Percentiles rank a stretch among this genome's conserved stretches.
phyloP scores from a whole-genome alignment of 306 rosid species.

The Carpinus viminea region DNA sequence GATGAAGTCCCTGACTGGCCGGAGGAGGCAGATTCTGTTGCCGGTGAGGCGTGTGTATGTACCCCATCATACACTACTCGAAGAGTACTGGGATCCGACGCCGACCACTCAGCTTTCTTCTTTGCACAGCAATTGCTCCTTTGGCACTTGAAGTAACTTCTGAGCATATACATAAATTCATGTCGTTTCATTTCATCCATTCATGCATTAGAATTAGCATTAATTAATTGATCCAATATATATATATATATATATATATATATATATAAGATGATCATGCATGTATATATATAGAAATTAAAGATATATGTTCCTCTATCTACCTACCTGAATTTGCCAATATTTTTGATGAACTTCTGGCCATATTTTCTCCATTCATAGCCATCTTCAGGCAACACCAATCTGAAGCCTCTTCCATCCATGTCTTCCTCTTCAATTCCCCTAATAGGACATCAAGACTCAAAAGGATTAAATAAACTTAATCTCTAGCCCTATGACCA shows the following conservation, averaged over 20 bases:
- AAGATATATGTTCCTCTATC: no score
- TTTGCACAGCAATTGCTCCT: neutral
- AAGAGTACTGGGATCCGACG: neutral
- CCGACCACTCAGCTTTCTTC: conserved; percentile 1
- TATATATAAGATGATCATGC: no score
- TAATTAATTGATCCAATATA: no score
- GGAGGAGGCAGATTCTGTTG: neutral
- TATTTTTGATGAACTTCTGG: neutral
- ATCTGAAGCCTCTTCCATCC: neutral
- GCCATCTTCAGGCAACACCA: conserved; percentile 5
- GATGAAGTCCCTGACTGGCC: neutral
- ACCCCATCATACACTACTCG: conserved; percentile 1
- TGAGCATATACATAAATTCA: neutral
- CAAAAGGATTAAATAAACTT: neutral
- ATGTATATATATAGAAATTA: no score
- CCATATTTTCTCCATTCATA: conserved; percentile 11
- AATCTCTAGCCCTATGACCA: no score
- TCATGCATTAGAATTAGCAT: no score
- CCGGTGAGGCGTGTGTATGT: neutral
- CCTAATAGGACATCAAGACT: neutral
- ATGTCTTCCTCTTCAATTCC: neutral
- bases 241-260: no score
- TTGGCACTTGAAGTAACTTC: conserved; percentile 9
- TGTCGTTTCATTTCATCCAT: no score
- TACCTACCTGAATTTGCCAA: neutral